These are phyloP conservation scores for Petrea volubilis DNA, from an alignment of 257 asterid species.

Conservation along the genomic window DNA sequence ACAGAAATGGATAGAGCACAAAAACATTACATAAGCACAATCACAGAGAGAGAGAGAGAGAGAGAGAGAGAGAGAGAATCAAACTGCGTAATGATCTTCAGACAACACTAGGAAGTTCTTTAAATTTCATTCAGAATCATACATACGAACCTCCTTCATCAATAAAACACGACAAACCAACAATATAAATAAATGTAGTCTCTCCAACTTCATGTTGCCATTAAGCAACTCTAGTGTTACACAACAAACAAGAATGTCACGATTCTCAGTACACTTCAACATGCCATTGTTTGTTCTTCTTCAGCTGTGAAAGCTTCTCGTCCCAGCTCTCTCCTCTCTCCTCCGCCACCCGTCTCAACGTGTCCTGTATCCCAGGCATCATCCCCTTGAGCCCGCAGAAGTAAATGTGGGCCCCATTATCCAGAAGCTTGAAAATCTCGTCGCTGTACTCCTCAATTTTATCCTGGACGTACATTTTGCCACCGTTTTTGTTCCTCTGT, in stretches of 20 bases:
- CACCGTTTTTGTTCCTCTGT: constrained; percentile 81
- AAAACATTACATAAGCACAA: too few species aligned
- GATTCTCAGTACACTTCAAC: constrained; percentile 76
- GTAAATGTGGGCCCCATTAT: constrained; percentile 85
- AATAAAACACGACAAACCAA: constrained; percentile 9
- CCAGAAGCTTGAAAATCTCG: constrained; percentile 83
- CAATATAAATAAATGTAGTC: not conserved
- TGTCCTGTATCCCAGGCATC: constrained; percentile 98
- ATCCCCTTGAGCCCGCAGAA: constrained; percentile 97
- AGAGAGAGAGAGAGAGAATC: too few species aligned
- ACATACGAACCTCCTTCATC: constrained; percentile 11
- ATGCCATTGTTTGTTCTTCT: constrained; percentile 98
- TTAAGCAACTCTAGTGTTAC: not conserved
- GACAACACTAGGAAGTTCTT: not conserved
- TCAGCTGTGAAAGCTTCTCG: constrained; percentile 72
- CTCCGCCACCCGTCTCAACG: constrained; percentile 85
- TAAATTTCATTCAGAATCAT: not conserved
- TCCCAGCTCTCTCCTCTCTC: constrained; percentile 93
- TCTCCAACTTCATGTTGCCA: constrained; percentile 1
- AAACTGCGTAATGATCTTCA: not conserved
- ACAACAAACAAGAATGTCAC: constrained; percentile 13
- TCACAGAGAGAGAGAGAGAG: too few species aligned
- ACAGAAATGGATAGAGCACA: too few species aligned
- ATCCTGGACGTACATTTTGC: constrained; percentile 98
- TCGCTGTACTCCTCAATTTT: constrained; percentile 94